Evolutionary conservation across 805 yeast genomes (phyloP), one percentile per base, ranked within the genome.

Genomic region (Teunomyces pallodes): DNA sequence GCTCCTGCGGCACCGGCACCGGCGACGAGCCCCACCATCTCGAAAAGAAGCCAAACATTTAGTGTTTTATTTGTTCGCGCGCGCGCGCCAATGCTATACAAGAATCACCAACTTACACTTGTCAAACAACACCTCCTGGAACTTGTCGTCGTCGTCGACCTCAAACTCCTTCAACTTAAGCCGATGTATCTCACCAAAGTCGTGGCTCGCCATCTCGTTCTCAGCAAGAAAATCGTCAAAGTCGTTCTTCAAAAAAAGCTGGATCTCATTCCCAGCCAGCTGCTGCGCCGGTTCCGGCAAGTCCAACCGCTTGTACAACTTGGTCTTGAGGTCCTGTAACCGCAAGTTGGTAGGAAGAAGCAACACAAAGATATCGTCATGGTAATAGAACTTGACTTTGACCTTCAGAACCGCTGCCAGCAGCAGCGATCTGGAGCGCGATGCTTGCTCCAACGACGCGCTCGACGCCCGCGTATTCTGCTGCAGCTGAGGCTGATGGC

Each of bases 321-420:
- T 83, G 27, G 67, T 61, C 53, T 76, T 75, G 49, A 83, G 59
- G 48, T 80, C 86, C 30, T 65, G 69, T 40, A 79, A 62, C 3
- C 79, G 67, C 43, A 78, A 75, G 51, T 69, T 72, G 10, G 71
- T 59, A 29, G 82, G 81, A 33, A 83, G 67, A 51, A 82, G 65
- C 36, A 87, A 72, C 1, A 90, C 94, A 70, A 87, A 87, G 12
- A 87, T 87, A 60, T 87, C 96, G 58, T 86, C 94, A 49, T 83
- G 84, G 59, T 81, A 86, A 62, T 84, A 87, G 58, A 87, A 86
- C 62, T 87, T 87, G 45, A 87, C 79, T 63, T 87, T 87, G 14
- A 74, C 68, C 56, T 80, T 81, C 36, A 42, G 17, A 12, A 47
- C 31, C 8, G 33, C 48, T 6, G 42, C 42, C 31, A 4, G 14